Conservation (phyloP, 768 basidiomycete genomes). For the Lactarius vividus region DNA sequence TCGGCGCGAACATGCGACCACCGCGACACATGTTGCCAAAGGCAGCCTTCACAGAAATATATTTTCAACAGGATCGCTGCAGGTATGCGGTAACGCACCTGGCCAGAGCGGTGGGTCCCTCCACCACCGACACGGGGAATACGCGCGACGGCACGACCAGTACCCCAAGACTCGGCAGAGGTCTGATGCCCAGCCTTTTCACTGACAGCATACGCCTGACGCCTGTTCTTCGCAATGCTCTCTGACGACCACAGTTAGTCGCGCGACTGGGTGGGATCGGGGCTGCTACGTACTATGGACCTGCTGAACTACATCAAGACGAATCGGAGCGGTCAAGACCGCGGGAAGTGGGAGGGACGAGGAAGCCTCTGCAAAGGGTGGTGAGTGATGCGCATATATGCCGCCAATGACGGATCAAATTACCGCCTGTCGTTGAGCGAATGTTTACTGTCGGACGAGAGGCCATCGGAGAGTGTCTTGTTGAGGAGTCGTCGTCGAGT, state of each 20-base stretch:
- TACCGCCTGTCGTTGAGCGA: constrained; percentile 72
- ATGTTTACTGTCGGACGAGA: constrained; percentile 91
- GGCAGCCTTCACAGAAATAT: constrained; percentile 61
- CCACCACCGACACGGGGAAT: constrained; percentile 99
- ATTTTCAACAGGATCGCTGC: constrained; percentile 5
- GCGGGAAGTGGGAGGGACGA: constrained; percentile 90
- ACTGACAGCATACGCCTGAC: constrained; percentile 95
- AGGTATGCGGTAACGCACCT: constrained; percentile 47
- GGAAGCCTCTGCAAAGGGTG: constrained; percentile 60
- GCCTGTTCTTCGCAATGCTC: constrained; percentile 96
- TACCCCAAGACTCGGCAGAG: constrained; percentile 99
- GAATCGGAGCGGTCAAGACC: constrained; percentile 96
- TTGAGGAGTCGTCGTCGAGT: not conserved
- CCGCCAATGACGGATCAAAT: constrained; percentile 23
- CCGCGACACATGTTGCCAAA: constrained; percentile 99
- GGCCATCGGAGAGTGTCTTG: constrained; percentile 56
- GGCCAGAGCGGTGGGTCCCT: constrained; percentile 97
- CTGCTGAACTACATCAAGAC: constrained; percentile 96
- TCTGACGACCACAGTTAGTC: constrained; percentile 47
- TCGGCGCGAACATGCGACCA: constrained; percentile 99
- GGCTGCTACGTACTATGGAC: constrained; percentile 90
- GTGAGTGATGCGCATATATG: constrained; percentile 13
- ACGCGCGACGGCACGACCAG: constrained; percentile 99
- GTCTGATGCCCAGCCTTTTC: constrained; percentile 99
- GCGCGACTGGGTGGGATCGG: not conserved